Evolutionary conservation across 768 basidiomycete species (phyloP), one percentile per base, ranked within the genome.

Genomic region (Rhodotorula babjevae): DNA sequence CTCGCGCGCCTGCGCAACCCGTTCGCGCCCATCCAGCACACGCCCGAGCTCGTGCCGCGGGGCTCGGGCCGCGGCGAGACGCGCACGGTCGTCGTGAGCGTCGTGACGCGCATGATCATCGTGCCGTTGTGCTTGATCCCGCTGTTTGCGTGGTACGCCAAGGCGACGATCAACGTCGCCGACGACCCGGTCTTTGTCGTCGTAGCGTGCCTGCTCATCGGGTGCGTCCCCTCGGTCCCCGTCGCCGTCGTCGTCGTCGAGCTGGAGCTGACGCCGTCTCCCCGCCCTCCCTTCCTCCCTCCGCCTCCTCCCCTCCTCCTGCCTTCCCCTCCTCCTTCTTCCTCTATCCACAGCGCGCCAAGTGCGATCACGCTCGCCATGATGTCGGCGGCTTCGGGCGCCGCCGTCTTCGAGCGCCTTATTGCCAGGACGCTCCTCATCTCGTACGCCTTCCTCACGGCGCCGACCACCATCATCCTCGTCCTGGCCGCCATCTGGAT

Each of bases 71-170:
- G 40, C 0, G 67, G 73, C 5, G 73, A 72, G 56, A 70, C 40
- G 14, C 87, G 85, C 79, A 93, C 93, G 5, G 87, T 97, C 25
- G 79, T 89, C n/a, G 85, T 97, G 23, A 86, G 92, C 5, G 86
- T 97, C n/a, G 53, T 89, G 23, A 85, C 89, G 57, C 83, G 94
- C 76, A 97, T 97, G 95, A 79, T 97, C 42, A 79, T 98, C 73
- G 89, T 90, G 11, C 93, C 94, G 2, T 56, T 88, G 58, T 56
- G 93, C 5, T 82, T 95, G 55, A 83, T 95, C 63, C 96, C 95
- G 0, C 69, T 93, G 15, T 84, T 97, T 79, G 86, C 86, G 19
- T 72, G 87, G 12, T 84, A 87, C 25, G 86, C 89, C 11, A 84
- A 82, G 63, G 77, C 79, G 64, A 82, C 82, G 27, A 79, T 80